phyloP scores from a whole-genome alignment of 495 filamentous ascomycete species.

The Tuber melanosporum region DNA sequence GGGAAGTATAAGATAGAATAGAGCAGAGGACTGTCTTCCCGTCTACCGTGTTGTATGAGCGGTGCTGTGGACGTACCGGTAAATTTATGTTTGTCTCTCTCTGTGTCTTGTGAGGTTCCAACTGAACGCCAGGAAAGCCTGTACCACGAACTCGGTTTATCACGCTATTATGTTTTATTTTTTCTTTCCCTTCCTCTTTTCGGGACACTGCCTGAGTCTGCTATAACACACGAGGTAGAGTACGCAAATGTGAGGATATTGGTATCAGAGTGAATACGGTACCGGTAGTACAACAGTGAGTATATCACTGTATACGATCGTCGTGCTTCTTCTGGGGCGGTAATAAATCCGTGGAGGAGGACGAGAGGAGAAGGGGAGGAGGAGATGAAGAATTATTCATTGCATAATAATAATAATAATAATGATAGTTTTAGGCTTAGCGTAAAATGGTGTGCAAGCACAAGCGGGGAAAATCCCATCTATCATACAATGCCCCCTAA shows the following conservation, averaged over 20 bases:
- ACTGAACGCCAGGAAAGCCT: not conserved
- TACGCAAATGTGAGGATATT: not conserved
- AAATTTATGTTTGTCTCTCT: not conserved
- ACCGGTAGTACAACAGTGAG: not conserved
- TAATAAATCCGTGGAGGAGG: slow-evolving; percentile 19
- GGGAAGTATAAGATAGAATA: not conserved
- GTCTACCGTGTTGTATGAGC: not conserved
- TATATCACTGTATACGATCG: not conserved
- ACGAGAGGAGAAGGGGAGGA: slow-evolving; percentile 13
- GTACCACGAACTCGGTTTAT: slow-evolving; percentile 22
- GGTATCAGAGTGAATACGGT: not conserved
- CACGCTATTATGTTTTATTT: slow-evolving; percentile 10
- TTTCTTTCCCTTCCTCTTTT: not conserved
- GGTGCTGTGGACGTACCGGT: not conserved
- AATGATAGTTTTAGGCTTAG: not conserved
- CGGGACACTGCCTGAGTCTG: not conserved
- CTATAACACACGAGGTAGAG: not conserved
- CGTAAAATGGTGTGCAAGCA: slow-evolving; percentile 20
- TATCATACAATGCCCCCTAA: slow-evolving; percentile 13
- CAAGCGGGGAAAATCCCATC: slow-evolving; percentile 23
- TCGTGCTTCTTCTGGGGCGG: slow-evolving; percentile 18
- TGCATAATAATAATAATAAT: not conserved
- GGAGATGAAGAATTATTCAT: slow-evolving; percentile 19
- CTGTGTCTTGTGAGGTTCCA: not conserved
- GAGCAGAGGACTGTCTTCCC: not conserved